phyloP scores from a whole-genome alignment of 768 basidiomycete genomes.

The Naematelia encephala region DNA sequence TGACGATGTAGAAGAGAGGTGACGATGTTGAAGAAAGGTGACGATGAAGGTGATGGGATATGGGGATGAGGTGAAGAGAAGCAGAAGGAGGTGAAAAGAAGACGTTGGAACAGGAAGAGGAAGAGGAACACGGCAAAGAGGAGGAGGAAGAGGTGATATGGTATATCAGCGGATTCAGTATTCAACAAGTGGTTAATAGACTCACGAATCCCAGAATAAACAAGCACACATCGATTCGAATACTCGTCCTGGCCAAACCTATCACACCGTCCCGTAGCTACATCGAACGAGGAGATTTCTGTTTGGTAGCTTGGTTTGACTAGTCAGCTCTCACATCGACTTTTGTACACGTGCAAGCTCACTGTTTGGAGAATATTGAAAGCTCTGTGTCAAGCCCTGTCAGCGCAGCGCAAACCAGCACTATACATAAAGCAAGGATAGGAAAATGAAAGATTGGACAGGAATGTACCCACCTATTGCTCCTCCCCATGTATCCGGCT shows the following conservation, averaged over 20 bases:
- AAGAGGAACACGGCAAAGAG: no score
- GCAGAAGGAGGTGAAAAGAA: background rate
- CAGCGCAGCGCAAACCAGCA: background rate
- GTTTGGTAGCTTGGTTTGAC: conserved; percentile 58
- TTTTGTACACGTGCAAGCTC: background rate
- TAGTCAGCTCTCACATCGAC: conserved; percentile 1
- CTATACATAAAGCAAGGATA: background rate
- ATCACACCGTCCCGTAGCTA: conserved; percentile 87
- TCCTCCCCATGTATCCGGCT: conserved; percentile 84
- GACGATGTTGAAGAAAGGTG: no score
- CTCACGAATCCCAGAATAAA: conserved; percentile 84
- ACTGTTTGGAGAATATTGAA: conserved; percentile 71
- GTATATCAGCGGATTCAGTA: background rate
- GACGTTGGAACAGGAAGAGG: no score
- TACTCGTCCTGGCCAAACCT: conserved; percentile 62
- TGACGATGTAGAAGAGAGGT: background rate
- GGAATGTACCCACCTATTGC: conserved; percentile 66
- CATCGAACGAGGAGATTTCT: conserved; percentile 86
- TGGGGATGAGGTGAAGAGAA: background rate
- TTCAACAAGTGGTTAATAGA: conserved; percentile 1
- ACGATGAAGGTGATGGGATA: background rate
- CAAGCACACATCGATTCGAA: conserved; percentile 62
- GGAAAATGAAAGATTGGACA: background rate
- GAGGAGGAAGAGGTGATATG: background rate
- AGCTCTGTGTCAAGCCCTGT: no score